Evolutionary conservation across 1,284 basidiomycete genomes (phyloP).

Genomic region (Rhodotorula mucilaginosa): DNA sequence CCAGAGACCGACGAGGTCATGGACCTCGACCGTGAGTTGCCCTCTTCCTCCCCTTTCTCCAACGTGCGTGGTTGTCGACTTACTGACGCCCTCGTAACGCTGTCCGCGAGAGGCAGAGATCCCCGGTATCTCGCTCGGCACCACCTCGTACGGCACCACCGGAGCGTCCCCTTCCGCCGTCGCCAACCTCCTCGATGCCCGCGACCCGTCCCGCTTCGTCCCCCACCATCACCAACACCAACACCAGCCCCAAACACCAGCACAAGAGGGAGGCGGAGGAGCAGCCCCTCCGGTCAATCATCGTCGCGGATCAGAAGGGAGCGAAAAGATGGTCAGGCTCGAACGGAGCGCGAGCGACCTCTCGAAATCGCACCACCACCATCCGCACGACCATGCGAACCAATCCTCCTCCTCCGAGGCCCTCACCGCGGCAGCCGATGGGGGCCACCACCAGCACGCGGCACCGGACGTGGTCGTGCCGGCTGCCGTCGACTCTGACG

Average conservation of each 20-base stretch:
- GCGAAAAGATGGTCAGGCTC: conserved; percentile 43
- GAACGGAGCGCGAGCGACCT: conserved; percentile 29
- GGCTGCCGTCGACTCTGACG: conserved; percentile 14
- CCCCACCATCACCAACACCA: background rate
- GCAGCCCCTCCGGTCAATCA: too few species aligned
- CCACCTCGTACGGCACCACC: conserved; percentile 16
- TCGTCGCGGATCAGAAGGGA: conserved; percentile 37
- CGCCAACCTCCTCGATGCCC: background rate
- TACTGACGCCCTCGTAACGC: too few species aligned
- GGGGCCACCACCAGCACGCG: background rate
- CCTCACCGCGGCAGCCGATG: background rate
- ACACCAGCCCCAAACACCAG: background rate
- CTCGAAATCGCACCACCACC: too few species aligned
- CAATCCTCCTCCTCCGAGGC: too few species aligned
- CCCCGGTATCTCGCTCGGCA: conserved; percentile 44
- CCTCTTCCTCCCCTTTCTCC: background rate
- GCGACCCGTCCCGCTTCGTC: background rate
- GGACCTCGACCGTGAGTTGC: conserved; percentile 43
- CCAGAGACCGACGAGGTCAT: conserved; percentile 46
- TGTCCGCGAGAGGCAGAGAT: conserved; percentile 34
- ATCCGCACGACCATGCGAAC: too few species aligned
- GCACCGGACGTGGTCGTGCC: conserved; percentile 7
- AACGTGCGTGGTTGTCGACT: too few species aligned
- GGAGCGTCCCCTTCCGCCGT: background rate
- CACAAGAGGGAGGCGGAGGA: background rate